These are phyloP conservation scores for Debaryomyces prosopidis DNA, from an alignment of 805 yeast species.

Conservation along the genomic window DNA sequence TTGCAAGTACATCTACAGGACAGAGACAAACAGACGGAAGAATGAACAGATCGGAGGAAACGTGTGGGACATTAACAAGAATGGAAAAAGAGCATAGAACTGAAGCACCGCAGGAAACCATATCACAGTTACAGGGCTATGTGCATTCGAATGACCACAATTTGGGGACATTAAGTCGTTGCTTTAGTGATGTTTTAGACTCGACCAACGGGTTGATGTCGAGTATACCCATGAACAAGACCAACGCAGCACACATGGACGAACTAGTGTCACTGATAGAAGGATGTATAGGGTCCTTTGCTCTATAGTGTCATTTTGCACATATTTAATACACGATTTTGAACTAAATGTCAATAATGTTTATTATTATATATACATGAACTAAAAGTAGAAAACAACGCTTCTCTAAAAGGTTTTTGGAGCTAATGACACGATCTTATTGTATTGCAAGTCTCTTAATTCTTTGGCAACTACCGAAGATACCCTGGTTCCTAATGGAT, in stretches of 20 bases:
- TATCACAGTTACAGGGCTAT: constrained; percentile 15
- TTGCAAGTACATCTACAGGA: neutral
- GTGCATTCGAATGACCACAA: neutral
- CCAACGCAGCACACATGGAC: constrained; percentile 13
- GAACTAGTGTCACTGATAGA: constrained; percentile 20
- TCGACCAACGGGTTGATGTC: constrained; percentile 12
- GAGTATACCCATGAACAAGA: constrained; percentile 11
- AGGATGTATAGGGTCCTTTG: constrained; percentile 7
- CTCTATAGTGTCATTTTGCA: neutral
- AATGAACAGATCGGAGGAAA: constrained; percentile 9
- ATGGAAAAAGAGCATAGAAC: constrained; percentile 1
- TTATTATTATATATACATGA: neutral
- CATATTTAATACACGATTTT: neutral
- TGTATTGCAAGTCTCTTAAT: constrained; percentile 76
- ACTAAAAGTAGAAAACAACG: neutral
- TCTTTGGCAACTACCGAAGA: constrained; percentile 90
- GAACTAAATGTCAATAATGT: neutral
- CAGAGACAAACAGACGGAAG: constrained; percentile 4
- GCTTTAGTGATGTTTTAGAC: constrained; percentile 14
- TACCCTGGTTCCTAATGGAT: constrained; percentile 93
- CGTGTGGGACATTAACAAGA: constrained; percentile 15
- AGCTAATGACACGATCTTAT: constrained; percentile 86
- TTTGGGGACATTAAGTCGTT: neutral
- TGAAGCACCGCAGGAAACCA: constrained; percentile 11
- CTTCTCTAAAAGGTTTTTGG: constrained; percentile 52